Base-by-base conservation (phyloP, 116 monocot genomes). In the Zostera marina region DNA sequence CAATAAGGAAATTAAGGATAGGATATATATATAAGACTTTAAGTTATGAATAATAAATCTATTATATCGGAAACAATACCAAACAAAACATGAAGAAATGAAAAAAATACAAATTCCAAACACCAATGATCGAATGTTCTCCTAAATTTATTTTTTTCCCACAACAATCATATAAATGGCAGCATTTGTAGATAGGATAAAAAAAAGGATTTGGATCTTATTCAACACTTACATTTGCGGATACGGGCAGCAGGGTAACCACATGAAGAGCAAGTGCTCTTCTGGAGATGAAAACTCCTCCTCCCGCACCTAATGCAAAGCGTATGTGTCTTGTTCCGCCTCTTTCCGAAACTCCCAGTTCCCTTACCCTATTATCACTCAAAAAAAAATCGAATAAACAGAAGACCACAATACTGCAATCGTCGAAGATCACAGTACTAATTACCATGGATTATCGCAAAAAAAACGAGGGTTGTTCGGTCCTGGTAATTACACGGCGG, bases 271-370 rank as follows among this genome's bases (percentile, higher is more conserved):
- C 76, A 80, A 5, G 65, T 61, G 66, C 80, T 76, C 69, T 80
- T 80, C 80, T 76, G 75, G 40, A 80, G 75, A 59, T 80, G 80
- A 59, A 80, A 80, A 52, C 76, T 80, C 44, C 81, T 52, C 19
- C 76, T 62, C 3, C 81, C 76, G 26, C 81, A 81, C 48, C 76
- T 52, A 2, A 73, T 67, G 52, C 81, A 81, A 12, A 81, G 76
- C 46, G 76, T 80, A 63, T 80, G 80, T 5, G 81, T 70, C 70
- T 81, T 81, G 76, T 81, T 81, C 52, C 81, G 51, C 25, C 81
- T 66, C 73, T 81, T 76, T 3, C 81, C 81, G 23, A 81, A 81
- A 59, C 76, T 73, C 12, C 81, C 81, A 1, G 81, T 81, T 0
- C 81, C 81, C 76, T 81, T 81, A 2, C 81, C 81, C 80, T 62